Base-by-base conservation (phyloP, 2,329 filamentous ascomycete genomes). In the Stenocarpella maydis region DNA sequence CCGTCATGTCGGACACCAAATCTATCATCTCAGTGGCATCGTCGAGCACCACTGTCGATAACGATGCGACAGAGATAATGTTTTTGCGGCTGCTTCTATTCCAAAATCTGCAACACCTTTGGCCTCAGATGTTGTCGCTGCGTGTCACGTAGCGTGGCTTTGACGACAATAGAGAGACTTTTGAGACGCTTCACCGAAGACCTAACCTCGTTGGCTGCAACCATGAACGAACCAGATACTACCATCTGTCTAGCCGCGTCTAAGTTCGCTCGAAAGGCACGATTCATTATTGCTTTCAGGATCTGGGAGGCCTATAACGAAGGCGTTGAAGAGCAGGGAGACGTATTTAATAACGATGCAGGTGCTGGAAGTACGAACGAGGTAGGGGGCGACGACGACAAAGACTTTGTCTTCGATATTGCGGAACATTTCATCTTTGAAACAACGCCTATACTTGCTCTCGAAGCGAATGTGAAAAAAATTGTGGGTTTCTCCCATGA, bases 391-490 rank as follows among this genome's bases (percentile, higher is more conserved):
- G 39, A 21, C 6, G 3, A 31, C 10, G 49, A 64, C 10, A 17
- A 24, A 15, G 3, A 47, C 7, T 53, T 64, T 6, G 34, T 26
- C 1, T 68, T 65, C 21, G 58, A 54, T 21, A n/a, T 39, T 8
- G 37, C 37, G 10, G 65, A 68, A 43, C 31, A 37, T 1, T 68
- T 70, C 21, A 15, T 70, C 3, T 68, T 68, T 15, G 58, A 58
- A 2, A 70, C 69, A 0, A 43, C 49, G 8, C 69, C 69, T 5
- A 70, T 70, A 7, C 3, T 31, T 2, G 47, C 43, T 6, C 58
- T 68, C 4, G 26, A 61, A 34, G 8, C 39, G 3, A 68, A 19
- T 43, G 52, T 65, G 17, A 71, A 68, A 10, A 31, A 19, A 0
- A 28, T 65, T n/a, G n/a, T 69, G 0, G 50, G 10, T 17, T 21